Evolutionary conservation across 2,329 filamentous ascomycete species (phyloP).

Genomic region (Aspergillus udagawae): DNA sequence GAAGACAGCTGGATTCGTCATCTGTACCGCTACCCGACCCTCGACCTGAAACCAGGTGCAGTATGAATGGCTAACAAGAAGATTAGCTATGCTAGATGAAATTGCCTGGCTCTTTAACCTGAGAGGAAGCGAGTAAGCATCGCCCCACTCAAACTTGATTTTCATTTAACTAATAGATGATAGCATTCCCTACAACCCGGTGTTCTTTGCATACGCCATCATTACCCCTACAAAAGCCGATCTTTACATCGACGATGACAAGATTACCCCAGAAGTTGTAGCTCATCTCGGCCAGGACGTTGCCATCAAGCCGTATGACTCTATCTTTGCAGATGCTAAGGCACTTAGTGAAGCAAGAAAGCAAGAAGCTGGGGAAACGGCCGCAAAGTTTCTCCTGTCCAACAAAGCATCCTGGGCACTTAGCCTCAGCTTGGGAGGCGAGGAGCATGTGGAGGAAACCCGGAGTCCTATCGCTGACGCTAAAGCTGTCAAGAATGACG

Average conservation of each 20-base stretch:
- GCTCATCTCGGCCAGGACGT: constrained; percentile 68
- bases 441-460: constrained; percentile 77
- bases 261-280: constrained; percentile 66
- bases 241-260: constrained; percentile 78
- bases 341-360: constrained; percentile 52
- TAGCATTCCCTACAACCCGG: constrained; percentile 90
- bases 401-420: constrained; percentile 92
- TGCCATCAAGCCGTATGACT: constrained; percentile 72
- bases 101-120: constrained; percentile 99
- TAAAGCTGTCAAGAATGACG: constrained; percentile 91
- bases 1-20: constrained; percentile 78
- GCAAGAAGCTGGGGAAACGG: constrained; percentile 36
- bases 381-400: constrained; percentile 73
- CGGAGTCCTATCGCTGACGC: constrained; percentile 84
- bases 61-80: constrained; percentile 11
- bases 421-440: constrained; percentile 78
- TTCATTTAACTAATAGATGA: neutral
- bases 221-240: constrained; percentile 72
- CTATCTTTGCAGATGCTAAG: constrained; percentile 74
- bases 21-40: constrained; percentile 49
- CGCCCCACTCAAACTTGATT: neutral
- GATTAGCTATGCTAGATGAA: constrained; percentile 78
- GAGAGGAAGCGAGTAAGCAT: constrained; percentile 71
- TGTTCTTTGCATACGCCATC: constrained; percentile 95
- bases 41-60: too few species aligned